Conservation (phyloP, 2,329 filamentous ascomycete genomes). For the Aspergillus sp. region DNA sequence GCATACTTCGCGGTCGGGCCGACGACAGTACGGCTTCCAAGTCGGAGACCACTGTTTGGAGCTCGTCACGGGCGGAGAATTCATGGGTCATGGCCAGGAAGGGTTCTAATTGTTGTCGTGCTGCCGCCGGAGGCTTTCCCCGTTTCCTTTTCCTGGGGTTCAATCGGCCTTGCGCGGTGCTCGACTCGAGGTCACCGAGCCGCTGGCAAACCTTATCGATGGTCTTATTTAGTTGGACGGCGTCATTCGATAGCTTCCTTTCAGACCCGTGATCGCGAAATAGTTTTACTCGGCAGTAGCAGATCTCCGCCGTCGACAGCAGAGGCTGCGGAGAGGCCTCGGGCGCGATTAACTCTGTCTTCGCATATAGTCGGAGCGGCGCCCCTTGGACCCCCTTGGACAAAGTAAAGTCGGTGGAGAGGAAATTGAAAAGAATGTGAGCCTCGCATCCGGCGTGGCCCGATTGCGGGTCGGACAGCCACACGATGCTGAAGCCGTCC, state of each 20-base stretch:
- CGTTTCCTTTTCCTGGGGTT: not conserved
- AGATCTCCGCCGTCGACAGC: not conserved
- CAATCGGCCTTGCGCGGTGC: not conserved
- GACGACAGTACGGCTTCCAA: not conserved
- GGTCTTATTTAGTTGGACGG: not conserved
- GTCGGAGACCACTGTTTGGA: not conserved
- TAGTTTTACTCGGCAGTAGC: not conserved
- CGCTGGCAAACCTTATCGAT: not conserved
- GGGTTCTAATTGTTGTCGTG: not conserved
- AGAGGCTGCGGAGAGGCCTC: not conserved
- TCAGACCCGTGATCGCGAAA: not conserved
- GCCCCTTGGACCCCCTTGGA: not conserved
- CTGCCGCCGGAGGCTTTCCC: not conserved
- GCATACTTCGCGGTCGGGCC: not conserved
- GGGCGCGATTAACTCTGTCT: not conserved
- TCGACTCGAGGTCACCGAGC: not conserved
- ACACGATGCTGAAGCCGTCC: not conserved
- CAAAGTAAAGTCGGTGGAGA: not conserved
- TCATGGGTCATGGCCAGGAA: not conserved
- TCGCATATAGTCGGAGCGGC: not conserved
- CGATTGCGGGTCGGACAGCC: not conserved
- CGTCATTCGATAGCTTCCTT: not conserved
- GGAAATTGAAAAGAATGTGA: not conserved
- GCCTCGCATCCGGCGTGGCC: not conserved
- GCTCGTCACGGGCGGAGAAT: not conserved